Evolutionary conservation across 441 rosid species (phyloP).

Genomic region (Macaranga tanarius): DNA sequence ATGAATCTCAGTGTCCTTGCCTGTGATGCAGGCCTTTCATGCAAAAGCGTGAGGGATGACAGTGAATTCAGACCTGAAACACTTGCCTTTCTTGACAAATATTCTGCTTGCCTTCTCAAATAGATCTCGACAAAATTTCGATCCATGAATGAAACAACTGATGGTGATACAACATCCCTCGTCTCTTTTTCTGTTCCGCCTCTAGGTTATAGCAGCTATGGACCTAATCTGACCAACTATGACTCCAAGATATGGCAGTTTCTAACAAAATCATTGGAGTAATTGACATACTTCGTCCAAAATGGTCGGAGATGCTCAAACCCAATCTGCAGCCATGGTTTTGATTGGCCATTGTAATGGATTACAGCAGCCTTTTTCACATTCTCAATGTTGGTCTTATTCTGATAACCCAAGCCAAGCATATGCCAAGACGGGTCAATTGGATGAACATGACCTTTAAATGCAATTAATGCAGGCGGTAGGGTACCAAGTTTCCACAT

Average conservation of each 20-base stretch:
- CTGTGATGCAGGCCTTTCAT: slow-evolving; percentile 31
- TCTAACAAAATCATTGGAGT: slow-evolving; percentile 85
- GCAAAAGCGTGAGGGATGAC: slow-evolving; percentile 26
- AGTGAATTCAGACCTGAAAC: slow-evolving; percentile 31
- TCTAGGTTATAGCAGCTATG: slow-evolving; percentile 38
- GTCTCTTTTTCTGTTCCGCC: slow-evolving; percentile 30
- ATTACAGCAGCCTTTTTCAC: slow-evolving; percentile 87
- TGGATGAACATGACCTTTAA: slow-evolving; percentile 80
- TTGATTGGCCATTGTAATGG: slow-evolving; percentile 96
- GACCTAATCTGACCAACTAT: slow-evolving; percentile 38
- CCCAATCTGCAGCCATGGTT: slow-evolving; percentile 97
- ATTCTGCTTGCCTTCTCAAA: slow-evolving; percentile 35
- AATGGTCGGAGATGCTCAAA: slow-evolving; percentile 96
- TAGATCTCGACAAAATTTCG: slow-evolving; percentile 25
- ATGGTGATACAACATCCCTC: slow-evolving; percentile 21
- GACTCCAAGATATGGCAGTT: slow-evolving; percentile 91
- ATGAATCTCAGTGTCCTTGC: slow-evolving; percentile 51
- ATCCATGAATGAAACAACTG: slow-evolving; percentile 22
- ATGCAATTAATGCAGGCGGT: slow-evolving; percentile 97
- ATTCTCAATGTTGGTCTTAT: slow-evolving; percentile 58
- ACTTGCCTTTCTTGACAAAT: slow-evolving; percentile 23
- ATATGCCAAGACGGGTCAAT: slow-evolving; percentile 95
- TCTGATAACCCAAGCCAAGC: slow-evolving; percentile 98
- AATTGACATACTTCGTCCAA: slow-evolving; percentile 92
- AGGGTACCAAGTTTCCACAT: slow-evolving; percentile 99